Percentiles rank a stretch among this genome's conserved stretches.
These are phyloP conservation scores for Eucalyptus globulus DNA, from an alignment of 345 rosid species.

Conservation along the genomic window DNA sequence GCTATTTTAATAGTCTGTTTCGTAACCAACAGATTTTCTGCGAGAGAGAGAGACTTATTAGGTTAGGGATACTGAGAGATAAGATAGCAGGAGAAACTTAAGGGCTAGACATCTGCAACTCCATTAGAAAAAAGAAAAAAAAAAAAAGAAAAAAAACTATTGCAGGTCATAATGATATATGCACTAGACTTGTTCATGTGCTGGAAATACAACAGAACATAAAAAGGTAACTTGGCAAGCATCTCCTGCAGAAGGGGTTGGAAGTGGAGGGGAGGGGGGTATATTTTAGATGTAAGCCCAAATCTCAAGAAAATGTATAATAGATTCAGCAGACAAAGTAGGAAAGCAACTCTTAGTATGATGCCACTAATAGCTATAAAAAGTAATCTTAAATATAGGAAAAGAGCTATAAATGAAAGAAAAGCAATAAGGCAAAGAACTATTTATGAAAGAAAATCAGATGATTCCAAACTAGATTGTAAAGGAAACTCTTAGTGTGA, in stretches of 20 bases:
- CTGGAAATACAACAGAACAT: neutral
- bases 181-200: neutral
- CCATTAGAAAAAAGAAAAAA: neutral
- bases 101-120: neutral
- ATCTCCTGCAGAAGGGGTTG: neutral
- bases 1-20: slow-evolving; percentile 79
- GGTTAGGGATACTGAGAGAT: neutral
- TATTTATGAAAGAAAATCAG: neutral
- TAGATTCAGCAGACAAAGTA: neutral
- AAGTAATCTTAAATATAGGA: neutral
- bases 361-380: neutral
- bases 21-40: slow-evolving; percentile 80
- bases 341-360: neutral
- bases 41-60: neutral
- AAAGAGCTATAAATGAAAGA: neutral
- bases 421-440: neutral
- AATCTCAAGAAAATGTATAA: neutral
- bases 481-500: neutral
- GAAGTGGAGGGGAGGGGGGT: neutral
- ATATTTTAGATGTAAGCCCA: neutral
- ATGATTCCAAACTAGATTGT: neutral
- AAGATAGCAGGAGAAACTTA: neutral
- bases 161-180: neutral
- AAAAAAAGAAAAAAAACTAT: neutral
- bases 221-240: neutral